Evolutionary conservation across 2,329 filamentous ascomycete species (phyloP), one percentile per base, ranked within the genome.

Genomic region (Scleromitrula shiraiana): DNA sequence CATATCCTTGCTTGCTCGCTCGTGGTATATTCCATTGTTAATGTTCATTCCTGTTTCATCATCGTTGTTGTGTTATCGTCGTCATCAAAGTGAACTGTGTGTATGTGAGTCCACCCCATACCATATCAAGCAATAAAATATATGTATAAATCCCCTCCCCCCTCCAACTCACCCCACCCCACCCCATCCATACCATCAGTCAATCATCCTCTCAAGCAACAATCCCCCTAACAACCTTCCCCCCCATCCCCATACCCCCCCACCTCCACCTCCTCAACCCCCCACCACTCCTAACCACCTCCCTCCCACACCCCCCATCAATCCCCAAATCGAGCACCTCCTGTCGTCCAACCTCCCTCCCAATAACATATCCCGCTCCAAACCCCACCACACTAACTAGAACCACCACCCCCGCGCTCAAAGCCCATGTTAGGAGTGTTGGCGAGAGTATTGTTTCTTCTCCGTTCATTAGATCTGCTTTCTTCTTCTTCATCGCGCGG

Each of bases 371-470:
- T 9, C 82, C 81, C 7, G 81, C 81, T 2, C 81, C 79, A 55
- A 85, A 85, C 2, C 80, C 80, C 27, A 85, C 80, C 1, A 83
- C 81, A 7, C 77, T 81, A 3, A 85, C 76, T 9, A 85, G 70
- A 7, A 85, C 79, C 2, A 85, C 77, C 1, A 84, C 80, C 15
- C 82, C 80, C 7, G 81, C 80, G 49, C 77, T 79, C 46, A 84
- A 72, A 5, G 81, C 77, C 63, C 80, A 83, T 0, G 80, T 79
- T 41, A 83, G 62, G 7, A 82, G 64, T 1, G 79, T 82, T 27
- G 79, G 78, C 42, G 74, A 79, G 44, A 82, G 71, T 29, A 73
- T 60, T 2, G 70, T 60, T 7, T 64, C 56, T 7, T 62, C 57
- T 2, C 63, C 66, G 6, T 64, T 68, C 5, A 70, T 61, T 57